Evolutionary conservation across 352 stramenopile species (phyloP).

Genomic region (Pythium apleroticum): DNA sequence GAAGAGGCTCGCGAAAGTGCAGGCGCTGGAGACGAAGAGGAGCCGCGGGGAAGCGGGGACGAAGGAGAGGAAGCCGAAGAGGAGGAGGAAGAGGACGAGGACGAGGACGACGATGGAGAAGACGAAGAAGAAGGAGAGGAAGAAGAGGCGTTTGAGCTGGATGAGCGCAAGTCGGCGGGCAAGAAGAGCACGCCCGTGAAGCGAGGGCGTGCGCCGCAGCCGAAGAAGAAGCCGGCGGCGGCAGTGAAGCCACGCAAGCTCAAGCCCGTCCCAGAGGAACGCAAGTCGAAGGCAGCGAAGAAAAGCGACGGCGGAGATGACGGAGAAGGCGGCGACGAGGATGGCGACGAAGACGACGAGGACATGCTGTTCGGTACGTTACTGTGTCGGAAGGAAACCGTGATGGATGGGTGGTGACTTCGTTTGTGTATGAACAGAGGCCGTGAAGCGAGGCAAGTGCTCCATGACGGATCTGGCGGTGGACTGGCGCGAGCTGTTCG

Average conservation of each 20-base stretch:
- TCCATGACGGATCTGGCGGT: conserved; percentile 53
- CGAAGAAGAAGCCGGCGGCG: conserved; percentile 19
- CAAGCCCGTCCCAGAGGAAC: conserved; percentile 39
- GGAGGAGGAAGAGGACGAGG: conserved; percentile 33
- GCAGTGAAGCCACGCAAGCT: conserved; percentile 33
- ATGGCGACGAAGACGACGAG: conserved; percentile 24
- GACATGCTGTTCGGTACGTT: conserved; percentile 31
- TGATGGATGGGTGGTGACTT: neutral
- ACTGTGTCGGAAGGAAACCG: neutral
- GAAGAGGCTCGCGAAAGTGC: conserved; percentile 25
- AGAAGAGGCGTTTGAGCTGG: conserved; percentile 27
- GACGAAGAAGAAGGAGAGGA: conserved; percentile 30
- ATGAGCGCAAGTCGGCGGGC: conserved; percentile 23
- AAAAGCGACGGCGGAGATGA: conserved; percentile 6
- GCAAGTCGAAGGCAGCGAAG: conserved; percentile 6
- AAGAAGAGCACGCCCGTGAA: conserved; percentile 13
- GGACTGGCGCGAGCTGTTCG: conserved; percentile 73
- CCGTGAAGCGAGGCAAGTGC: conserved; percentile 48
- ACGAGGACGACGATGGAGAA: conserved; percentile 26
- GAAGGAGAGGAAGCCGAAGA: conserved; percentile 36
- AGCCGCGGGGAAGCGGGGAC: conserved; percentile 28
- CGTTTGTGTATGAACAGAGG: conserved; percentile 37
- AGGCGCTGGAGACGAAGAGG: conserved; percentile 9
- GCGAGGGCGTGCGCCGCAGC: neutral
- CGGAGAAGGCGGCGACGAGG: conserved; percentile 14